Evolutionary conservation across 177 flowering plant genomes (phyloP), one percentile per base, ranked within the genome.

Genomic region (Telopea speciosissima): DNA sequence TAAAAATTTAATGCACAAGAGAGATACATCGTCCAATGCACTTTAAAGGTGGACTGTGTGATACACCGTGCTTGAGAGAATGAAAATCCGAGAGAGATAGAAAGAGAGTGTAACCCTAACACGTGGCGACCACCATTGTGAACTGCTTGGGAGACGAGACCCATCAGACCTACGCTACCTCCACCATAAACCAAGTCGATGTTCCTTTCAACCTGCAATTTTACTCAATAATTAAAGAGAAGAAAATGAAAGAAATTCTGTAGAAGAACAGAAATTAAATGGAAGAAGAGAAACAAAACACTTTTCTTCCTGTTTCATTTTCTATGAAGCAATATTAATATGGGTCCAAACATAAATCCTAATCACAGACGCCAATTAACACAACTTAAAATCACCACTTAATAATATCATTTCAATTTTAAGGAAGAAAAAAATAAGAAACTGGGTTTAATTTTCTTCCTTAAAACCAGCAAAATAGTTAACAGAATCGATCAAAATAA

Each of bases 121-220:
- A 65, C 68, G 40, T 65, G 68, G 68, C 68, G 52, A 33, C 68
- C 68, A n/a, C 68, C 68, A 23, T 65, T 17, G 22, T 31, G 36
- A 36, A 65, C 68, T 31, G 68, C 68, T 65, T 65, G 44, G 49
- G 68, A 65, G 14, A 65, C 68, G 52, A 65, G 68, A n/a, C 68
- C 68, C 68, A 65, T 65, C 49, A 65, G 28, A 33, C 68, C 54
- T 19, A 65, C 36, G 54, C 68, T 65, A 4, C 68, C 68, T 65
- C 68, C 68, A 3, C 68, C 68, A n/a, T 58, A 58, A 58, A 58
- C 61, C 61, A 58, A 58, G 61, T 58, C 61, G 24, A 58, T 58
- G 24, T 36, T 65, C 52, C 68, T 65, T 33, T 65, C 68, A 16
- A 65, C 68, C 68, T 65, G 9, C 24, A 58, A 5, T 21, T 49